A percentile compares a stretch with the other conserved stretches of the same genome.
phyloP scores from a whole-genome alignment of 2,329 filamentous ascomycete species.

The Talaromyces albobiverticillius region DNA sequence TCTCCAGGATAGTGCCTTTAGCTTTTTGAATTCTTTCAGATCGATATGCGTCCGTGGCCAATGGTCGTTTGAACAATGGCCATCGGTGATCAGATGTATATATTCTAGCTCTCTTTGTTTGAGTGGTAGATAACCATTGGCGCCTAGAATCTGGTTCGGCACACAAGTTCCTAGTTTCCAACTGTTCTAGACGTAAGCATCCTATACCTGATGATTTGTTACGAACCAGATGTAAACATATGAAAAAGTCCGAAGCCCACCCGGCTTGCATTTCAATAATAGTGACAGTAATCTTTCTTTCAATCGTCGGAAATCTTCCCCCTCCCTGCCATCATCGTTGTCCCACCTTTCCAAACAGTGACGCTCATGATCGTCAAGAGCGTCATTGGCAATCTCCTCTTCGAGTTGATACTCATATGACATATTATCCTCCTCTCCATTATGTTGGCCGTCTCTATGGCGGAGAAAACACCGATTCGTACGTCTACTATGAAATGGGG shows the following conservation, averaged over 20 bases:
- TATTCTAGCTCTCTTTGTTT: not conserved
- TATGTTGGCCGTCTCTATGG: not conserved
- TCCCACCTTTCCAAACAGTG: too few species aligned
- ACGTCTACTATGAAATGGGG: not conserved
- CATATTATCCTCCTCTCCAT: not conserved
- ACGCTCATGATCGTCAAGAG: too few species aligned
- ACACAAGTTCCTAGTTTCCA: constrained; percentile 7
- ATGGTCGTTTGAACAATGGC: not conserved
- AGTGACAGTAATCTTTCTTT: not conserved
- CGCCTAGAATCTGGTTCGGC: not conserved
- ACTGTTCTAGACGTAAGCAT: not conserved
- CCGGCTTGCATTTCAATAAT: not conserved
- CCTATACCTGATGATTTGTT: not conserved
- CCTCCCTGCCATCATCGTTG: not conserved
- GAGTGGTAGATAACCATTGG: not conserved
- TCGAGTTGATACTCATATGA: not conserved
- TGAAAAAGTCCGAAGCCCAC: constrained; percentile 2
- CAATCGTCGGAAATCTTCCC: not conserved
- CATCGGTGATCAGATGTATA: constrained; percentile 1
- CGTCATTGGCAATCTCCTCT: not conserved
- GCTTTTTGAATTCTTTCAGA: not conserved
- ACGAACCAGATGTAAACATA: not conserved
- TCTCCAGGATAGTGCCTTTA: constrained; percentile 7
- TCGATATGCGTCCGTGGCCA: not conserved
- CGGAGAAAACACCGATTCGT: not conserved